Conservation (phyloP, 2,329 filamentous ascomycete species). For the Cercospora janseana region DNA sequence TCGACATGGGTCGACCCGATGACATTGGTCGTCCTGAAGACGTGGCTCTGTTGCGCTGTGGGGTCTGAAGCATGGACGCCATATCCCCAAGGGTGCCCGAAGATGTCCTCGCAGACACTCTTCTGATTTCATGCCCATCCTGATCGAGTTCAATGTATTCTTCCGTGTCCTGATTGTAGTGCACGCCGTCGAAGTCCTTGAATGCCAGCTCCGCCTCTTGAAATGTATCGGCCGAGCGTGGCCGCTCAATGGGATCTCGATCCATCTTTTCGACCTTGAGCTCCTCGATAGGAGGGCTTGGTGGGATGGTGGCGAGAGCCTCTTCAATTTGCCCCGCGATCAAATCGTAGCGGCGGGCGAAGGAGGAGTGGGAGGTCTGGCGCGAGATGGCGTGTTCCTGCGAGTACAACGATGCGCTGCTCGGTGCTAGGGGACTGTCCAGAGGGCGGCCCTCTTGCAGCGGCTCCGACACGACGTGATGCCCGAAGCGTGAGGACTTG, state of each 20-base stretch:
- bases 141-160: slow-evolving; percentile 37
- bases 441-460: slow-evolving; percentile 38
- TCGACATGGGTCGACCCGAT: slow-evolving; percentile 40
- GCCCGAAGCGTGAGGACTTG: slow-evolving; percentile 41
- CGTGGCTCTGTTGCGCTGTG: slow-evolving; percentile 19
- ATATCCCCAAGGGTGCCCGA: slow-evolving; percentile 32
- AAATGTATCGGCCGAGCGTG: slow-evolving; percentile 58
- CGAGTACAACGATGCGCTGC: slow-evolving; percentile 24
- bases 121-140: slow-evolving; percentile 36
- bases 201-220: slow-evolving; percentile 68
- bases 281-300: slow-evolving; percentile 26
- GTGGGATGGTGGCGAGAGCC: slow-evolving; percentile 29
- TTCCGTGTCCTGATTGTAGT: slow-evolving; percentile 60
- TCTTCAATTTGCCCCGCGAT: slow-evolving; percentile 36
- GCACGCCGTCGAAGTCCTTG: slow-evolving; percentile 77
- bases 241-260: slow-evolving; percentile 42
- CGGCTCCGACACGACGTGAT: slow-evolving; percentile 42
- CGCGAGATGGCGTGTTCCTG: slow-evolving; percentile 28
- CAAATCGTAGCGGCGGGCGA: slow-evolving; percentile 33
- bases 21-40: slow-evolving; percentile 49
- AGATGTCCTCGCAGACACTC: slow-evolving; percentile 35
- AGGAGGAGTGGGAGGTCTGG: slow-evolving; percentile 30
- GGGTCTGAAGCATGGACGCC: slow-evolving; percentile 33
- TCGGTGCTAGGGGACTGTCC: slow-evolving; percentile 37
- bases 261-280: slow-evolving; percentile 26